Evolutionary conservation across 2,329 filamentous ascomycete species (phyloP), one percentile per base, ranked within the genome.

Genomic region (Hortaea werneckii): DNA sequence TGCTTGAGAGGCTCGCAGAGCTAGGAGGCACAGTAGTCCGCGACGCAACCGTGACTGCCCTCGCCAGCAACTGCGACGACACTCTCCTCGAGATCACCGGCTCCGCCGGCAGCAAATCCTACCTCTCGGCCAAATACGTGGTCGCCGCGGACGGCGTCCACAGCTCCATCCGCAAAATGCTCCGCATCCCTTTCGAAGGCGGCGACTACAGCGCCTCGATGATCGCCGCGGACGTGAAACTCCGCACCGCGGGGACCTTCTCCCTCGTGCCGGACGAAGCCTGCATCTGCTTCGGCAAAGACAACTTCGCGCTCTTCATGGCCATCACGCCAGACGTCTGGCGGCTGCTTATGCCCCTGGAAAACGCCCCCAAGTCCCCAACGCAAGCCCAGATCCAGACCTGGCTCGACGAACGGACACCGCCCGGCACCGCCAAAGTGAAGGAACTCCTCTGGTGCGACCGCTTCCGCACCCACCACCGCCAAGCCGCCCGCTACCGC

Each of bases 101-200:
- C 9, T 26, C 37, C 35, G 37, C 27, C 5, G 38, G 30, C 7
- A 46, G 8, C 10, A 30, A 11, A 26, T 20, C 44, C 5, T 11
- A 7, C 6, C n/a, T 46, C 5, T 11, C 9, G 1, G 30, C 44
- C 27, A 26, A 26, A 8, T 48, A 45, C 35, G 42, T 42, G 2
- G 37, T 44, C 8, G 73, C 67, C 11, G 73, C 71, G 50, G 73
- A 76, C 50, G 73, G 73, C 13, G 74, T 76, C 0, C 75, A 78
- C 53, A 76, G 73, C 29, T 64, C 62, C 3, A 20, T 40, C 20
- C 32, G n/a, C 32, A 2, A n/a, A 9, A 35, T n/a, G 32, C 66
- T 78, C 4, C 69, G 76, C 10, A 70, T 67, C 44, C 47, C 9
- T 50, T 74, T 54, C 70, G 75, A 73, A 57, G 70, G 71, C 5